Percentiles rank a stretch among this genome's conserved stretches.
Conservation (phyloP, 169 alveolate species). For the Eimeria maxima region DNA sequence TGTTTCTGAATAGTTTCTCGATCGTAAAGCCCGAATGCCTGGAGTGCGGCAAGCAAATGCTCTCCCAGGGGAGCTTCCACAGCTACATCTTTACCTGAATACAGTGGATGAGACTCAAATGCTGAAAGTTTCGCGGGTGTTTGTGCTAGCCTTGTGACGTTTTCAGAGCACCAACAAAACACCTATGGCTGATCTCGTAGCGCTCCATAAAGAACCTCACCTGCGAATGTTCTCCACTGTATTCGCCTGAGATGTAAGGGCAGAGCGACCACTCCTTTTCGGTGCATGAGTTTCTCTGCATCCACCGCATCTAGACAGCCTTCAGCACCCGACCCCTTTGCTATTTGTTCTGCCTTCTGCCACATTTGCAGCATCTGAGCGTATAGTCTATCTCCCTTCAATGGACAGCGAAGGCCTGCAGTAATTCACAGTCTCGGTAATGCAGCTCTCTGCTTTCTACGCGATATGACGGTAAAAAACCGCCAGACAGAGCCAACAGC, state of each 20-base stretch:
- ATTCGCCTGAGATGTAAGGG: constrained; percentile 34
- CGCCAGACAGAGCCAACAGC: not conserved
- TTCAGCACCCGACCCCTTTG: not conserved
- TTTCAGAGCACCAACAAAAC: not conserved
- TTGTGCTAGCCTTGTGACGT: not conserved
- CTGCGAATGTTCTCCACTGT: constrained; percentile 50
- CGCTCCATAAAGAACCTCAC: not conserved
- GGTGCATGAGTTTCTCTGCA: not conserved
- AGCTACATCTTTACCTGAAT: not conserved
- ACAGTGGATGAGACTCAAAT: not conserved
- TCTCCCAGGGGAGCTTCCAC: constrained; percentile 4
- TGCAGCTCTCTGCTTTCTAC: not conserved
- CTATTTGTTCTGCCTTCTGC: not conserved
- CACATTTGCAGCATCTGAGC: constrained; percentile 23
- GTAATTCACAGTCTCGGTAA: not conserved
- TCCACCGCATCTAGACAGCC: not conserved
- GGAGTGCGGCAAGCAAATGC: not conserved
- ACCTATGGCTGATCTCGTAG: not conserved
- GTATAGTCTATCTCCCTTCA: constrained; percentile 40
- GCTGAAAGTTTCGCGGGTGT: not conserved
- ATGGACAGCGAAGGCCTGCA: constrained; percentile 34
- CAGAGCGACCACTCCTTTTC: constrained; percentile 16
- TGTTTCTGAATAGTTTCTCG: not conserved
- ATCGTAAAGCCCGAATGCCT: constrained; percentile 6
- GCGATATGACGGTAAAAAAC: not conserved